A percentile compares a stretch with the other conserved stretches of the same genome.
Conservation (phyloP, 371 early-diverging fungal genomes). For the Saksenaea vasiformis region DNA sequence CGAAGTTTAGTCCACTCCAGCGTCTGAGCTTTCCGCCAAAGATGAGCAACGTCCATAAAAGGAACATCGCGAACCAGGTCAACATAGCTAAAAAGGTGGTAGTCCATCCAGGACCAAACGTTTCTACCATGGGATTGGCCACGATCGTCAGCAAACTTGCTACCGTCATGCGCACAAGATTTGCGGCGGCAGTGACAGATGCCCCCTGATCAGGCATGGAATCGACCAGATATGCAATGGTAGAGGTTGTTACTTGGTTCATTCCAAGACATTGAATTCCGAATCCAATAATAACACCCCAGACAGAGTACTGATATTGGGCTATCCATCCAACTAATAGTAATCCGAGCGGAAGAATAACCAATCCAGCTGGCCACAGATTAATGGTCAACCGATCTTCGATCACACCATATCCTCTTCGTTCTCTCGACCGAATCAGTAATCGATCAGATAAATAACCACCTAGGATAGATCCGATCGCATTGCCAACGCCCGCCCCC, state of each 20-base stretch:
- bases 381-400: constrained; percentile 30
- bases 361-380: constrained; percentile 35
- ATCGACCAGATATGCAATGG: constrained; percentile 47
- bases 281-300: constrained; percentile 43
- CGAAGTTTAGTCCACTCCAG: constrained; percentile 8
- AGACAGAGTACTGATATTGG: constrained; percentile 32
- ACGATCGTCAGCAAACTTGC: constrained; percentile 40
- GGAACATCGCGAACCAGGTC: constrained; percentile 7
- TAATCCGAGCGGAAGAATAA: constrained; percentile 44
- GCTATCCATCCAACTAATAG: constrained; percentile 51
- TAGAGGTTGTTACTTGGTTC: constrained; percentile 27
- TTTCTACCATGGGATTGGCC: constrained; percentile 26
- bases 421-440: constrained; percentile 18
- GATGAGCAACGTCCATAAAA: constrained; percentile 14
- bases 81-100: constrained; percentile 23
- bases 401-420: constrained; percentile 19
- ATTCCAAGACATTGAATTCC: constrained; percentile 29
- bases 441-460: constrained; percentile 23
- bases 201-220: constrained; percentile 46
- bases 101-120: constrained; percentile 25
- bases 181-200: constrained; percentile 46
- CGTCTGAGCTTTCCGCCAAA: constrained; percentile 17
- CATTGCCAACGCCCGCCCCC: constrained; percentile 48
- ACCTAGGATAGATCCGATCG: constrained; percentile 35
- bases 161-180: constrained; percentile 40